Base-by-base conservation (phyloP, 371 early-diverging fungal species). In the Rhizopus sp. region DNA sequence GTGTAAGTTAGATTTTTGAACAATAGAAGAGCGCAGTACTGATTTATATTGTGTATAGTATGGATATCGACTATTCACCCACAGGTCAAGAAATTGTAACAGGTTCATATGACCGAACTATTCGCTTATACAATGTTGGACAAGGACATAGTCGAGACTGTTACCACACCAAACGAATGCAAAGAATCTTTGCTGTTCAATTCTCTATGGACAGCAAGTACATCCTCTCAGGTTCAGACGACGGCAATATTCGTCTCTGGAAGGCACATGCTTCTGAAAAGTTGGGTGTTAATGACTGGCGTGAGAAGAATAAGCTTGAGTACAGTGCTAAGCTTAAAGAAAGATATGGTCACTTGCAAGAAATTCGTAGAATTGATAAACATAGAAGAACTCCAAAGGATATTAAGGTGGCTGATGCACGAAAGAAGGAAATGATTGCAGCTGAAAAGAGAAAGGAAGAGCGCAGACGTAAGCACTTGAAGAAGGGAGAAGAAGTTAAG, bases 151-250 rank as follows among this genome's bases (percentile, higher is more conserved):
- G 90, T 57, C 86, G 93, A 60, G 99, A 99, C 66, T 86, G 96
- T 46, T 99, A 99, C 77, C 98, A 99, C 74, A 97, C 98, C 38
- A 93, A 94, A 73, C 94, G 99, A 60, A 99, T 99, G 99, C 96
- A 92, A 68, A 80, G 88, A 69, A 66, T 73, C 3, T 96, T 97
- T 72, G 89, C 93, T 39, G 94, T 97, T 30, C 88, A 89, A 58
- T 99, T 86, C 77, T 88, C 90, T 44, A 94, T 94, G 91, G 99
- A 99, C 75, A 85, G 87, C 72, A 93, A 95, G 60, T 99, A 85
- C 68, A 91, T 99, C n/a, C 70, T 99, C 7, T 94, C 95, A 3
- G 99, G 99, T 23, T 93, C 93, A 44, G 99, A 99, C 71, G 99
- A 99, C 73, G 98, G 97, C 62, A 97, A 94, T 69, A 80, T 99